Evolutionary conservation across 805 yeast species (phyloP).

Genomic region (Candida sonorensis): DNA sequence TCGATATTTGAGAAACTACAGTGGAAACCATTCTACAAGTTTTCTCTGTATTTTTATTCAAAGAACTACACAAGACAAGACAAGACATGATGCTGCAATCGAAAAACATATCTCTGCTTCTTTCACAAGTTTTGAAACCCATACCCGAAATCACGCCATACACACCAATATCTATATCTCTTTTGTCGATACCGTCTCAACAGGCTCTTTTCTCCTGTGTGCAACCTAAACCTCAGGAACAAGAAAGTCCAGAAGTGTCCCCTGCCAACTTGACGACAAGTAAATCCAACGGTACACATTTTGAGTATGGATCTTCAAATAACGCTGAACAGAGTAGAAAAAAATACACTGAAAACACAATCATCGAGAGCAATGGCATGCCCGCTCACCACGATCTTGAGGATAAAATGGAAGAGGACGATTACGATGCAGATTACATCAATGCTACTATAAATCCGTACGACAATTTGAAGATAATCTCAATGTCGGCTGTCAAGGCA

Average conservation of each 20-base stretch:
- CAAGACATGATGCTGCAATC: conserved; percentile 25
- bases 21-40: too few relatives aligned
- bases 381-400: neutral
- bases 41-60: too few relatives aligned
- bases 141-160: conserved; percentile 17
- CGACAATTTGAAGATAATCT: conserved; percentile 25
- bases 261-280: too few relatives aligned
- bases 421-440: conserved; percentile 20
- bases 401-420: conserved; percentile 8
- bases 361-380: too few relatives aligned
- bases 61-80: too few relatives aligned
- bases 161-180: conserved; percentile 24
- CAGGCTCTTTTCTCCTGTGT: conserved; percentile 27
- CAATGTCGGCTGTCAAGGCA: conserved; percentile 22
- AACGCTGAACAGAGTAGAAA: too few relatives aligned
- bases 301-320: too few relatives aligned
- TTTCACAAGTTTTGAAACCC: conserved; percentile 23
- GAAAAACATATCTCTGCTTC: conserved; percentile 18
- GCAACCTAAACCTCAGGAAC: conserved; percentile 3
- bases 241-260: neutral
- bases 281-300: too few relatives aligned
- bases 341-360: too few relatives aligned
- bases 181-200: conserved; percentile 20
- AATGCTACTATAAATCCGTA: conserved; percentile 23
- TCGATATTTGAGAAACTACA: too few relatives aligned